phyloP scores from a whole-genome alignment of 345 rosid species.

The Sisymbrium irio region DNA sequence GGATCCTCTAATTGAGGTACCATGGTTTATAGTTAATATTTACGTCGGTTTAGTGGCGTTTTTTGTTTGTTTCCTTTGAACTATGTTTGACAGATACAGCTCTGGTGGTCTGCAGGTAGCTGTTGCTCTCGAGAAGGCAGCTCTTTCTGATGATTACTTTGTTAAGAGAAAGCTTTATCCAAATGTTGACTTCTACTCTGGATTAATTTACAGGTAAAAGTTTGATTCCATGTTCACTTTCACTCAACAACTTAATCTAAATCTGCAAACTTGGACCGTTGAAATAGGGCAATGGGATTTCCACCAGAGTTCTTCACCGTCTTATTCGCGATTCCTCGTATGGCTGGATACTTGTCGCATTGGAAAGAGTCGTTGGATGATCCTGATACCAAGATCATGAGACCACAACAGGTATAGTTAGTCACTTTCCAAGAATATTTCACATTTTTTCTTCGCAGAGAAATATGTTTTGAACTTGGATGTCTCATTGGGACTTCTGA shows the following conservation, averaged over 20 bases:
- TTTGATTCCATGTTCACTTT: neutral
- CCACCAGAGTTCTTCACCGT: conserved; percentile 96
- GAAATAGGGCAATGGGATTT: conserved; percentile 90
- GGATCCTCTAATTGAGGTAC: conserved; percentile 98
- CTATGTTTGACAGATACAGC: neutral
- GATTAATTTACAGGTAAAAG: conserved; percentile 78
- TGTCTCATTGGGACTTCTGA: neutral
- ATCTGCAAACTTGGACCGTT: conserved; percentile 3
- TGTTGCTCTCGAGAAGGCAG: conserved; percentile 93
- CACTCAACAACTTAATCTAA: conserved; percentile 5
- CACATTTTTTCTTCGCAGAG: too few relatives aligned
- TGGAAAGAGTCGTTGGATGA: conserved; percentile 97
- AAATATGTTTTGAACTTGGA: neutral
- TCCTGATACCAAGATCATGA: conserved; percentile 97
- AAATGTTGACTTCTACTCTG: conserved; percentile 98
- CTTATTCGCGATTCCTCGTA: conserved; percentile 88
- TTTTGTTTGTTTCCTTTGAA: neutral
- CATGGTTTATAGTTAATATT: neutral
- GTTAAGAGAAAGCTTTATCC: conserved; percentile 91
- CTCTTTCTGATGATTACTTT: conserved; percentile 88
- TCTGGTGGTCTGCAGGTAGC: conserved; percentile 61
- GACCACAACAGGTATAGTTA: conserved; percentile 84
- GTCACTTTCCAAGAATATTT: neutral
- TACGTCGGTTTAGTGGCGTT: neutral
- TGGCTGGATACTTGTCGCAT: conserved; percentile 97